Base-by-base conservation (phyloP, 2,329 filamentous ascomycete species). In the Tolypocladium pustulatum region DNA sequence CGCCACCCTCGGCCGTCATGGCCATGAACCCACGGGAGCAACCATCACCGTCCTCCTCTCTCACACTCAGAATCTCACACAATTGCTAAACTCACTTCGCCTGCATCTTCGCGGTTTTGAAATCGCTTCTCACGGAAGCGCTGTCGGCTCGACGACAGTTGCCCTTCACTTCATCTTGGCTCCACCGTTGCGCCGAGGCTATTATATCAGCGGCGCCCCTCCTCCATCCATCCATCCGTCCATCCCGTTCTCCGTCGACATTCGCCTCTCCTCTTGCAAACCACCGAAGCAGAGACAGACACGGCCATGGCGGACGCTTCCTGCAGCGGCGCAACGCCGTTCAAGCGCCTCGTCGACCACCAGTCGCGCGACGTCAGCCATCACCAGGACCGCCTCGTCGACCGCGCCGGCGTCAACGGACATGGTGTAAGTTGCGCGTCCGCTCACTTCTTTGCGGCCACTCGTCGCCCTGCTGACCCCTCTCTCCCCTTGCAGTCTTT, bases 281-380 rank as follows among this genome's bases (percentile, higher is more conserved):
- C n/a, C 9, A 27, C 15, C 27, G 17, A 8, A 15, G 49, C 49
- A 20, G 27, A 12, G 25, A 17, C 46, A 54, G 55, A 32, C 37
- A 22, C 58, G n/a, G 55, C 32, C 57, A 77, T 77, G 75, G 69
- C 73, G 41, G 74, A 76, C 57, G 69, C 69, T 58, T 74, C 74
- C 12, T 77, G 75, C 61, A 74, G 74, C 61, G 75, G 74, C 38
- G 68, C 70, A 2, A 73, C 72, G 55, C 74, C 75, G 40, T 76
- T 77, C 58, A 77, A 77, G 67, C 72, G 69, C 15, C 68, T 77
- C 49, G 64, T 74, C 25, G 73, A 77, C 10, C 74, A 77, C 43
- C 74, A 77, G 56, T 67, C 68, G n/a, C 70, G 71, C 52, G 74
- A 77, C 64, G 68, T 70, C 55, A 74, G 72, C 63, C 71, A 72